Evolutionary conservation across 2,329 filamentous ascomycete genomes (phyloP), one percentile per base, ranked within the genome.

Genomic region (Aspergillus carbonarius): DNA sequence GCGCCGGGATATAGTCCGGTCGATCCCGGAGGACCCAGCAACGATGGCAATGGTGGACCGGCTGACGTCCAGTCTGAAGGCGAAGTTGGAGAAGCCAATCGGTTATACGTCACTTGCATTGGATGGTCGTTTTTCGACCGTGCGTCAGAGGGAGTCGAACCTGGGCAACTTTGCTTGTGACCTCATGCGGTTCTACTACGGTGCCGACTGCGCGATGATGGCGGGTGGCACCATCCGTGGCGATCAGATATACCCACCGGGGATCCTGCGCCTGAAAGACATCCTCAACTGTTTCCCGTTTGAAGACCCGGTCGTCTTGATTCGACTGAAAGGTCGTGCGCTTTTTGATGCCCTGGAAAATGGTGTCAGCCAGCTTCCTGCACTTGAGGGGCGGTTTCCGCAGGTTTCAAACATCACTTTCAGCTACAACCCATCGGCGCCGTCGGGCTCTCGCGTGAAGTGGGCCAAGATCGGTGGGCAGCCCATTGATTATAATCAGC

Each of bases 231-330:
- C 92, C 0, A 91, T 96, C 54, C 85, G 92, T 13, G 92, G 92
- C 1, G 92, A 96, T 69, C 91, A 95, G 72, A 87, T 96, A 32
- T 96, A 96, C 67, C 87, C 91, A 0, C 90, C 91, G 0, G 92
- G 92, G 0, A 80, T 92, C 0, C 78, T 96, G 7, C 81, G 88
- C 23, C 78, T 96, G 59, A 91, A 91, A 68, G 91, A 96, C 68
- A 85, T 96, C n/a, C 85, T 92, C 58, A 90, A 90, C 52, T 96
- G 91, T 70, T 96, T 96, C 65, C 93, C 93, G 0, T 96, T 97
- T 66, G 92, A 96, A 70, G 92, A 96, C 63, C 92, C 92, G 0
- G 89, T 93, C 1, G 88, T 96, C 0, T 85, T 96, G 4, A 79
- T 96, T 60, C 84, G 83, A 34, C 82, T 92, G 4, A 86, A 80